A percentile compares a stretch with the other conserved stretches of the same genome.
These are phyloP conservation scores for Trichoderma harzianum DNA, from an alignment of 2,329 filamentous ascomycete species.

Conservation along the genomic window DNA sequence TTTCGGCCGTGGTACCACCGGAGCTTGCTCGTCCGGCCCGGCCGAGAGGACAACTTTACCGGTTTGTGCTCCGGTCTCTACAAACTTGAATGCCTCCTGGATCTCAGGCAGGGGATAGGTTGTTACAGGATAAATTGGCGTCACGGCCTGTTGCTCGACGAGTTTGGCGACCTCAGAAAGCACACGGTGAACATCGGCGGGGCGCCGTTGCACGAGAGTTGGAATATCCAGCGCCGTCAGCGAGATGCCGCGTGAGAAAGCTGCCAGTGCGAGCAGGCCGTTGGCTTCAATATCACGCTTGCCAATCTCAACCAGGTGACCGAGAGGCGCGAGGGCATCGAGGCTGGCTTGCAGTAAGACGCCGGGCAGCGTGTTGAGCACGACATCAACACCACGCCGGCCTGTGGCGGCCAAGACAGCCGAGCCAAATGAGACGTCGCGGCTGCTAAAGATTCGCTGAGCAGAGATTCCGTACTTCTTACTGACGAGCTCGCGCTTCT, in stretches of 20 bases:
- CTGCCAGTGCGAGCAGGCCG: not conserved
- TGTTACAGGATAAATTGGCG: not conserved
- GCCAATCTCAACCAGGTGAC: not conserved
- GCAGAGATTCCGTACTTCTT: not conserved
- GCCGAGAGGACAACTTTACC: constrained; percentile 23
- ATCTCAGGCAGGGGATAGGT: not conserved
- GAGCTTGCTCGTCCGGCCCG: constrained; percentile 8
- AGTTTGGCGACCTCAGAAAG: not conserved
- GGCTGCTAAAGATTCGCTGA: not conserved
- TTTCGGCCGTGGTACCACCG: not conserved
- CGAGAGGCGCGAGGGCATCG: not conserved
- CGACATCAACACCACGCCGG: not conserved
- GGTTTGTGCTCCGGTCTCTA: constrained; percentile 23
- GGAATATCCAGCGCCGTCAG: not conserved
- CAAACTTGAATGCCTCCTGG: constrained; percentile 21
- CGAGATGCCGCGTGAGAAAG: not conserved
- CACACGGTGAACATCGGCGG: not conserved
- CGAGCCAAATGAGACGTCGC: not conserved
- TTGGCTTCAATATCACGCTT: not conserved
- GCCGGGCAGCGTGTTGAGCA: not conserved
- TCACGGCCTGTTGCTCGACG: not conserved
- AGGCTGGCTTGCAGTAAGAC: not conserved
- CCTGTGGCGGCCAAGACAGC: not conserved
- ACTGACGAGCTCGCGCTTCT: not conserved
- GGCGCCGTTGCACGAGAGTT: not conserved